Evolutionary conservation across 371 early-diverging fungal genomes (phyloP).

Genomic region (Blakeslea trispora): DNA sequence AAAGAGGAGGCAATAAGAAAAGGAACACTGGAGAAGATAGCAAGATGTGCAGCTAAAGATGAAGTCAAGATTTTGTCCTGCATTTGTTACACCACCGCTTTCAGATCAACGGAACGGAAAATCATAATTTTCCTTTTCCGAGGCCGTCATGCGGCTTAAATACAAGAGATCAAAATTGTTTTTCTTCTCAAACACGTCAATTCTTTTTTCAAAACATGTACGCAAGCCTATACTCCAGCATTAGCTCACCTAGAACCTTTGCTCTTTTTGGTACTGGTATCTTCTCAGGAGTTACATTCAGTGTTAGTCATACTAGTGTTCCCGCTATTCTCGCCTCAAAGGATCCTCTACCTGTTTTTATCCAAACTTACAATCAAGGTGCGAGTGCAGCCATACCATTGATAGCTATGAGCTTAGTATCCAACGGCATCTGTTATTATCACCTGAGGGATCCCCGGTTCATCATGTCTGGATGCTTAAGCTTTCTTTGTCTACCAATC

Average conservation of each 20-base stretch:
- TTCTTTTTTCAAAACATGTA: slow-evolving; percentile 10
- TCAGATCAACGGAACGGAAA: too few species aligned
- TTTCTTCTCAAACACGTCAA: too few species aligned
- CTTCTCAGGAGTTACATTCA: slow-evolving; percentile 12
- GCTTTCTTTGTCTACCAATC: slow-evolving; percentile 12
- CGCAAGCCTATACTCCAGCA: slow-evolving; percentile 8
- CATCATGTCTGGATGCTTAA: slow-evolving; percentile 10
- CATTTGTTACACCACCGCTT: too few species aligned
- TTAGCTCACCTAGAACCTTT: slow-evolving; percentile 20
- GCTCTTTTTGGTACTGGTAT: slow-evolving; percentile 19
- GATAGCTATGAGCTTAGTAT: slow-evolving; percentile 10
- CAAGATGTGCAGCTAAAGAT: too few species aligned
- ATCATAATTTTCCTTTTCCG: too few species aligned
- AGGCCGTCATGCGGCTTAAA: too few species aligned
- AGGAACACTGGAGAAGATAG: too few species aligned
- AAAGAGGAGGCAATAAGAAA: too few species aligned
- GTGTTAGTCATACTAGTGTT: slow-evolving; percentile 14
- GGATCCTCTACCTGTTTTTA: slow-evolving; percentile 21
- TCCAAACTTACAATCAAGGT: slow-evolving; percentile 7
- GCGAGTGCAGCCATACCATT: slow-evolving; percentile 5
- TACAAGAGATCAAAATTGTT: too few species aligned
- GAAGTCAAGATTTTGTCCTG: too few species aligned
- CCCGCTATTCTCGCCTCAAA: slow-evolving; percentile 21
- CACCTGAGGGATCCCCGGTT: slow-evolving; percentile 7
- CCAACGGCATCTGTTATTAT: slow-evolving; percentile 19